Evolutionary conservation across 2,329 filamentous ascomycete species (phyloP).

Genomic region (Metarhizium rileyi): DNA sequence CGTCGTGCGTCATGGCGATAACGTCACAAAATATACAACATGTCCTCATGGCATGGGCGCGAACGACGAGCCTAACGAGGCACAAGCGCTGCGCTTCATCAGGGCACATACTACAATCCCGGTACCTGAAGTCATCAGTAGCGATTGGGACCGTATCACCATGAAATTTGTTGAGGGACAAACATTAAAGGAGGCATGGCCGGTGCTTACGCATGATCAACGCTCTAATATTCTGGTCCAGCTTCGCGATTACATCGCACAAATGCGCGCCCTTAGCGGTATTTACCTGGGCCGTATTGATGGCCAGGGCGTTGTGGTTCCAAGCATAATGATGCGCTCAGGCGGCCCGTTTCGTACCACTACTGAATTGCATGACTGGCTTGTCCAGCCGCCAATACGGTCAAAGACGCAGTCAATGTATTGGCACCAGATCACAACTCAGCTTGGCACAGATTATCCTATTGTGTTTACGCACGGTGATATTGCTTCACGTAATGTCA

Average conservation of each 20-base stretch:
- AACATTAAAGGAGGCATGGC: conserved; percentile 16
- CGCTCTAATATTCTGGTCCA: conserved; percentile 11
- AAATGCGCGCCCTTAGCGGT: conserved; percentile 13
- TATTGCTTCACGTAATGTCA: conserved; percentile 9
- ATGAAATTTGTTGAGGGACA: conserved; percentile 18
- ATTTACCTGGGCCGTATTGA: conserved; percentile 13
- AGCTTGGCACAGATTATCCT: conserved; percentile 10
- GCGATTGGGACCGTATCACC: conserved; percentile 17
- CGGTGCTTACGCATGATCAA: conserved; percentile 8
- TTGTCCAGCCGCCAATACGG: conserved; percentile 12
- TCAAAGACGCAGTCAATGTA: conserved; percentile 9
- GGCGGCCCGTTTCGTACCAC: conserved; percentile 13
- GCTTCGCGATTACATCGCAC: conserved; percentile 13
- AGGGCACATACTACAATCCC: conserved; percentile 16
- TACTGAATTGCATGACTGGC: conserved; percentile 14
- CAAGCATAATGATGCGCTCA: conserved; percentile 14
- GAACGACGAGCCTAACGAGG: conserved; percentile 12
- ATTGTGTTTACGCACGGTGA: conserved; percentile 12
- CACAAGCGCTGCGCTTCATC: conserved; percentile 10
- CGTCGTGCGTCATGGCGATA: conserved; percentile 11
- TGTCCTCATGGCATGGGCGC: conserved; percentile 10
- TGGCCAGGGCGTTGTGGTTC: conserved; percentile 14
- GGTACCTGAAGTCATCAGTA: conserved; percentile 16
- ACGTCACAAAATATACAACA: conserved; percentile 14
- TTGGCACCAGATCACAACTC: conserved; percentile 15